phyloP scores from a whole-genome alignment of 2,329 filamentous ascomycete genomes.

The Aureobasidium leucospermi region DNA sequence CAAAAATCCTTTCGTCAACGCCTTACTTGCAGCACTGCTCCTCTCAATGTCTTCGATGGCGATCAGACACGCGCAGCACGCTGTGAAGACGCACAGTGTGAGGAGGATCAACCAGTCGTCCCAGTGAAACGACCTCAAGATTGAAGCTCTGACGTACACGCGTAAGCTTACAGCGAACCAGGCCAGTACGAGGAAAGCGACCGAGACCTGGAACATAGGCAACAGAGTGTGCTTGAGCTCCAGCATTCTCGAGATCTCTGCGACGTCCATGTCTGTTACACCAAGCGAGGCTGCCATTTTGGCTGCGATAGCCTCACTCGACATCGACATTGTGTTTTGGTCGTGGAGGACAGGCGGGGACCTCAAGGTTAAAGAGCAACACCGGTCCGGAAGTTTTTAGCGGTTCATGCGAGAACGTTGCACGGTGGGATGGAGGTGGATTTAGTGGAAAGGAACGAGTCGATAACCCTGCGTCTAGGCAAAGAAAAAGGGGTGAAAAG shows the following conservation, averaged over 20 bases:
- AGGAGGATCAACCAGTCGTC: constrained; percentile 31
- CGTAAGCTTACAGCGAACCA: constrained; percentile 28
- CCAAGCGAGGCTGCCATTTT: background rate
- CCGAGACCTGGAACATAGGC: constrained; percentile 20
- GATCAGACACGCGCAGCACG: constrained; percentile 28
- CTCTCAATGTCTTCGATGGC: constrained; percentile 12
- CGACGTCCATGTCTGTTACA: background rate
- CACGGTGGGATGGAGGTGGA: background rate
- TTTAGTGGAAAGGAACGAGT: background rate
- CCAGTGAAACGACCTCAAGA: constrained; percentile 26
- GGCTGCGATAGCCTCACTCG: background rate
- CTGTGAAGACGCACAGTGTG: constrained; percentile 26
- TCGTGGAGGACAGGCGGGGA: background rate
- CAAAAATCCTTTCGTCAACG: background rate
- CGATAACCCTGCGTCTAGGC: background rate
- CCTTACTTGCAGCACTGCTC: background rate
- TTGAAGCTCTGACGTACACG: constrained; percentile 25
- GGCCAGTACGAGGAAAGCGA: constrained; percentile 28
- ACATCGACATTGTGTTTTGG: background rate
- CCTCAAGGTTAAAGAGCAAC: constrained; percentile 7
- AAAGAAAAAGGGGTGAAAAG: background rate
- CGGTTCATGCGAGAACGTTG: constrained; percentile 8
- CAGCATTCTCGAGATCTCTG: constrained; percentile 1
- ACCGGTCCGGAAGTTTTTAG: constrained; percentile 1
- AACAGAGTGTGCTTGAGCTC: background rate